These are phyloP conservation scores for Periconia digitata DNA, from an alignment of 2,329 filamentous ascomycete species.

Conservation along the genomic window DNA sequence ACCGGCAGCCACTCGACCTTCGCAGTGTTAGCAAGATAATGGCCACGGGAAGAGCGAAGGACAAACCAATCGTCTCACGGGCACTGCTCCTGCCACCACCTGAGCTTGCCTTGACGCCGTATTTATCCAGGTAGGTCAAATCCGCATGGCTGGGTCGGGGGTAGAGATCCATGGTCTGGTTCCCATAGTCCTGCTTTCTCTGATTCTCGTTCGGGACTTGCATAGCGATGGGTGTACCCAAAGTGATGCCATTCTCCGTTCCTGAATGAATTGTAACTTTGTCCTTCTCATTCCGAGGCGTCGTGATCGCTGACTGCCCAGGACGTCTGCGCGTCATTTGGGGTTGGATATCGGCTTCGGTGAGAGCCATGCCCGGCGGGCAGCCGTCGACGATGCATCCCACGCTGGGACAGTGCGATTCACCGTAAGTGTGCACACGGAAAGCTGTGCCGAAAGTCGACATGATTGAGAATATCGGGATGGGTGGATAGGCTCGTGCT, in stretches of 20 bases:
- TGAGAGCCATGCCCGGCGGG: slow-evolving; percentile 83
- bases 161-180: slow-evolving; percentile 86
- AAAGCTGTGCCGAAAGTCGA: slow-evolving; percentile 86
- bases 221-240: slow-evolving; percentile 89
- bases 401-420: slow-evolving; percentile 89
- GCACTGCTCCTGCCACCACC: slow-evolving; percentile 89
- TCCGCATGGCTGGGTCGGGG: slow-evolving; percentile 92
- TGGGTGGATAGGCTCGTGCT: not conserved
- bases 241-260: slow-evolving; percentile 83
- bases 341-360: slow-evolving; percentile 86
- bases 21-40: slow-evolving; percentile 13
- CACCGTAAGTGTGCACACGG: slow-evolving; percentile 69
- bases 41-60: not conserved
- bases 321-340: slow-evolving; percentile 90
- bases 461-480: slow-evolving; percentile 18
- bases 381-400: slow-evolving; percentile 94
- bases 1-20: slow-evolving; percentile 81
- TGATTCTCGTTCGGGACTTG: slow-evolving; percentile 91
- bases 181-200: slow-evolving; percentile 86
- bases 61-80: slow-evolving; percentile 83
- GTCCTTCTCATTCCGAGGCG: slow-evolving; percentile 91
- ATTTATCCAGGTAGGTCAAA: slow-evolving; percentile 97
- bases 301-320: slow-evolving; percentile 87
- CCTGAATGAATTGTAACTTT: slow-evolving; percentile 89
- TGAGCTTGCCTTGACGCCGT: slow-evolving; percentile 87